phyloP scores from a whole-genome alignment of 139 green algal genomes.

The Limnomonas spitsbergensis region DNA sequence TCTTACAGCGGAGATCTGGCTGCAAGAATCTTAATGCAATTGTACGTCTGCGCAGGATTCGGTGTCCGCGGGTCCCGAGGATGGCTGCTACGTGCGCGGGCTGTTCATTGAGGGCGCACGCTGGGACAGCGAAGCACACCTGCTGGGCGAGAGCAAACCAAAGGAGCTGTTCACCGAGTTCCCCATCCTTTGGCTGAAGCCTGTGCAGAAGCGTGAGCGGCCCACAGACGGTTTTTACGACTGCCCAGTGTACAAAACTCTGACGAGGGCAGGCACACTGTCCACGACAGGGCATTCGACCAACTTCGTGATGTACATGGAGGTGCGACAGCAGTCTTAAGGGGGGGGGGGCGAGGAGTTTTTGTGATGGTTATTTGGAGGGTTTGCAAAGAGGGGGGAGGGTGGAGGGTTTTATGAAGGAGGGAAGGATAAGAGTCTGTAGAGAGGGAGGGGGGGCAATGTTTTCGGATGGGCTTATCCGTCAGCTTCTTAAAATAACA shows the following conservation, averaged over 20 bases:
- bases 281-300: constrained; percentile 82
- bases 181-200: constrained; percentile 76
- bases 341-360: too few species aligned
- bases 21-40: too few species aligned
- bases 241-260: constrained; percentile 75
- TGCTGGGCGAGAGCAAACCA: constrained; percentile 64
- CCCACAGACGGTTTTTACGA: constrained; percentile 55
- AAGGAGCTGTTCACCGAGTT: constrained; percentile 87
- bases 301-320: constrained; percentile 85
- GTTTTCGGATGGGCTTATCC: too few species aligned
- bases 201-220: constrained; percentile 21
- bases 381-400: too few species aligned
- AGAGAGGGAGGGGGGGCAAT: too few species aligned
- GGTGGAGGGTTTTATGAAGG: too few species aligned
- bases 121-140: constrained; percentile 41
- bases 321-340: too few species aligned
- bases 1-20: too few species aligned
- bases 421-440: too few species aligned
- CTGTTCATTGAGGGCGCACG: constrained; percentile 81
- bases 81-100: constrained; percentile 79
- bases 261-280: constrained; percentile 62
- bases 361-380: too few species aligned
- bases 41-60: too few species aligned
- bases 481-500: too few species aligned
- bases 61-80: constrained; percentile 43